Evolutionary conservation across 2,329 filamentous ascomycete species (phyloP).

Genomic region (Rutstroemia sp.): DNA sequence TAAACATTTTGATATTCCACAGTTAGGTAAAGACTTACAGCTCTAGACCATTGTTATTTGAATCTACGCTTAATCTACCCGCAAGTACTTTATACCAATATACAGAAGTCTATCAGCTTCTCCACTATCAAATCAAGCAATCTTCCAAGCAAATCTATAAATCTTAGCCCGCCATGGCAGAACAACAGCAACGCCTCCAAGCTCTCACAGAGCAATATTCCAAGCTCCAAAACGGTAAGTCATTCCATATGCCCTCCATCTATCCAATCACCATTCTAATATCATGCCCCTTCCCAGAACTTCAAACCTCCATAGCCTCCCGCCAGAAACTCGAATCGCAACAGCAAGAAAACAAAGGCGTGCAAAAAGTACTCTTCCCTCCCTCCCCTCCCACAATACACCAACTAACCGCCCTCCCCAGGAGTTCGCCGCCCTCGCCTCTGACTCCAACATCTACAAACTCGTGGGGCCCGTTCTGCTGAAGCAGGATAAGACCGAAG

Average conservation of each 20-base stretch:
- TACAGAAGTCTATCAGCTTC: too few species aligned
- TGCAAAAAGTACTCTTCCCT: slow-evolving; percentile 59
- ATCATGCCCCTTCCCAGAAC: slow-evolving; percentile 49
- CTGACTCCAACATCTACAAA: slow-evolving; percentile 91
- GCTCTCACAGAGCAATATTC: slow-evolving; percentile 80
- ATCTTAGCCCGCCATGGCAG: slow-evolving; percentile 50
- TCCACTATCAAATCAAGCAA: background rate
- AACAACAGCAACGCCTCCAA: slow-evolving; percentile 75
- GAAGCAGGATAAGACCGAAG: slow-evolving; percentile 90
- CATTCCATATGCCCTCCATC: background rate
- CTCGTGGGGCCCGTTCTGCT: slow-evolving; percentile 85
- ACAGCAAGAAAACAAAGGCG: slow-evolving; percentile 83
- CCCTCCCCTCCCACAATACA: background rate
- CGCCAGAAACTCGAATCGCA: slow-evolving; percentile 91
- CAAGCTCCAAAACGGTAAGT: slow-evolving; percentile 70
- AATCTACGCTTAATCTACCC: background rate
- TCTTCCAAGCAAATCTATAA: too few species aligned
- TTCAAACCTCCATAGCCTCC: slow-evolving; percentile 67
- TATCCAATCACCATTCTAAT: background rate
- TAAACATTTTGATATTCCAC: slow-evolving; percentile 11
- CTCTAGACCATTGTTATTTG: background rate
- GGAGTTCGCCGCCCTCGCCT: slow-evolving; percentile 75
- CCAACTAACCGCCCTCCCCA: slow-evolving; percentile 30
- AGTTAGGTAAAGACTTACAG: background rate
- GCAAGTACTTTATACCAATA: background rate